These are phyloP conservation scores for Fusarium sublunatum DNA, from an alignment of 2,329 filamentous ascomycete genomes.

Conservation along the genomic window DNA sequence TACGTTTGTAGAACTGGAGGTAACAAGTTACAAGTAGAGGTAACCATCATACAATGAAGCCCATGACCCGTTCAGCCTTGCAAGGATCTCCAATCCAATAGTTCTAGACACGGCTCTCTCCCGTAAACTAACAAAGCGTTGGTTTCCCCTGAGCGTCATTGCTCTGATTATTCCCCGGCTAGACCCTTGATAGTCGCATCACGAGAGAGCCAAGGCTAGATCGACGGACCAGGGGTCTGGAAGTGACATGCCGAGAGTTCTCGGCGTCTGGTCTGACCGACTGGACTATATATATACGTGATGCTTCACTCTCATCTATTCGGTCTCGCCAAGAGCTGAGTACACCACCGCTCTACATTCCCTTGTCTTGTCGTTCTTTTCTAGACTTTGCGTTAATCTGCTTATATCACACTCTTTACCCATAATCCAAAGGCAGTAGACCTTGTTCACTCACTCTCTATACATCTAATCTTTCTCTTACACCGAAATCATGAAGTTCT, in stretches of 20 bases:
- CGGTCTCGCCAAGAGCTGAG: constrained; percentile 3
- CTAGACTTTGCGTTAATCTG: constrained; percentile 6
- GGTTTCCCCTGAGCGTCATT: constrained; percentile 13
- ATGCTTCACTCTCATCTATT: constrained; percentile 1
- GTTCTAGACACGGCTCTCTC: constrained; percentile 23
- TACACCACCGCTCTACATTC: constrained; percentile 11
- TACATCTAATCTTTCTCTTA: background rate
- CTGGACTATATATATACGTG: constrained; percentile 22
- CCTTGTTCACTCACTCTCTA: constrained; percentile 10
- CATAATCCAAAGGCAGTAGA: constrained; percentile 7
- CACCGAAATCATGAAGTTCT: constrained; percentile 44
- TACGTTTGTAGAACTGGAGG: background rate
- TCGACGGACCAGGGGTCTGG: constrained; percentile 24
- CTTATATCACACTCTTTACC: constrained; percentile 14
- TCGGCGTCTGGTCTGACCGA: constrained; percentile 18
- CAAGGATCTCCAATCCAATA: constrained; percentile 8
- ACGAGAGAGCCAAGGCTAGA: constrained; percentile 6
- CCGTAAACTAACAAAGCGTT: constrained; percentile 10
- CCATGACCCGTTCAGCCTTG: constrained; percentile 1
- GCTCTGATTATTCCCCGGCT: constrained; percentile 11
- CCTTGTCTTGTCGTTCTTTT: constrained; percentile 22
- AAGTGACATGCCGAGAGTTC: constrained; percentile 32
- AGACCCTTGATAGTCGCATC: constrained; percentile 6
- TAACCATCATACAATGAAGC: constrained; percentile 10
- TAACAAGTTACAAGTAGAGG: constrained; percentile 6